Evolutionary conservation across 1,139 yeast genomes (phyloP), one percentile per base, ranked within the genome.

Genomic region (Yamadazyma songkhlaensis): DNA sequence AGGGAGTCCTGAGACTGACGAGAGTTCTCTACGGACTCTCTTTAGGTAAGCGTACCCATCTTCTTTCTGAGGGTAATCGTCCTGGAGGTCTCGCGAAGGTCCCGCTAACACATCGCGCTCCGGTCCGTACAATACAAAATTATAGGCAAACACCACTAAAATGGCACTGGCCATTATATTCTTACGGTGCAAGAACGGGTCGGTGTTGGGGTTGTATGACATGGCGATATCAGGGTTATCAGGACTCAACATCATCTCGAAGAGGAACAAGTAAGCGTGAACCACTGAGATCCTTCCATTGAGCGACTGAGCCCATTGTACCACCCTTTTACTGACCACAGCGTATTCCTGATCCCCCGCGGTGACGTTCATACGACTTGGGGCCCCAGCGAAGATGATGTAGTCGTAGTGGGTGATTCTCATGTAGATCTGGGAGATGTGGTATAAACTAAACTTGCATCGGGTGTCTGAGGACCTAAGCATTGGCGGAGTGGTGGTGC

Each of bases 331-430:
- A 44, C 63, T 69, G 29, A 74, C 82, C 14, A 64, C 63, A 44
- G 62, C 64, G 46, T 74, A 72, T 48, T 73, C 88, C 32, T 63
- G 57, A 2, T 62, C 57, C 4, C 74, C 71, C 1, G 85, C 81
- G 29, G 68, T 71, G 23, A 83, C 89, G 53, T 82, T 84, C 82
- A 84, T 80, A 46, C 87, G 67, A 58, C 81, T 74, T 1, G 90
- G 90, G 5, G 87, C 85, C 1, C 95, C 95, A 3, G 88, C 83
- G 53, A 67, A 81, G 5, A 82, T 78, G 42, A 81, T 83, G 39
- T 82, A 74, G 53, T 85, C 94, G 55, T 82, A 78, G 45, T 83
- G 86, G 37, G 82, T 76, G 25, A 83, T 74, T 44, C 64, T 66
- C 62, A 84, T 71, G 26, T 77, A 74, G 14, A 84, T 74, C 51